Evolutionary conservation across 2,329 filamentous ascomycete species (phyloP).

Genomic region (Colletotrichum orchidophilum): DNA sequence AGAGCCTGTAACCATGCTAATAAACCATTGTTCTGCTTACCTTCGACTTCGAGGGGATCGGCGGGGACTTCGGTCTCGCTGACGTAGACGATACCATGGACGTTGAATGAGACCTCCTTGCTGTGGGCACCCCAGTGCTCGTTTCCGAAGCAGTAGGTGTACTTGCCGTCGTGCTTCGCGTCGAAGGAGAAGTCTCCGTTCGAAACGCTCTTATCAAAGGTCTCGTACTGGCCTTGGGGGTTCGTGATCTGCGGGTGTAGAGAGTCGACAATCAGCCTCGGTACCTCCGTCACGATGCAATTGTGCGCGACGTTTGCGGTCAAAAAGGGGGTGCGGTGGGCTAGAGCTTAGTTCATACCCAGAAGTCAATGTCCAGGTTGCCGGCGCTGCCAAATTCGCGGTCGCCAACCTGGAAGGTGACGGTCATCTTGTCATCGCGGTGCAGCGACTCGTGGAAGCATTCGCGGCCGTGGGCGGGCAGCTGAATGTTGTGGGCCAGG

Average conservation of each 20-base stretch:
- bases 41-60: slow-evolving; percentile 91
- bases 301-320: not conserved
- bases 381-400: slow-evolving; percentile 94
- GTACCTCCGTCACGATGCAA: not conserved
- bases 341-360: slow-evolving; percentile 66
- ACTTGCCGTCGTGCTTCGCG: slow-evolving; percentile 86
- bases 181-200: slow-evolving; percentile 95
- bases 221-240: slow-evolving; percentile 78
- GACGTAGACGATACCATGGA: slow-evolving; percentile 98
- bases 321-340: not conserved
- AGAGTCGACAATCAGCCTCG: slow-evolving; percentile 33
- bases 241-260: slow-evolving; percentile 73
- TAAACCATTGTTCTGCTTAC: slow-evolving; percentile 58
- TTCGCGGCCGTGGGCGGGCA: slow-evolving; percentile 91
- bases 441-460: slow-evolving; percentile 97
- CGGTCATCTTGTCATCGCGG: slow-evolving; percentile 96
- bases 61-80: slow-evolving; percentile 84
- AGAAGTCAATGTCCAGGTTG: slow-evolving; percentile 97
- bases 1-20: not conserved
- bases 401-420: slow-evolving; percentile 98
- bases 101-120: slow-evolving; percentile 99
- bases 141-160: slow-evolving; percentile 98
- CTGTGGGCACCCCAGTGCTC: slow-evolving; percentile 96
- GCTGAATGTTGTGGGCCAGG: slow-evolving; percentile 93
- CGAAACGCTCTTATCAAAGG: slow-evolving; percentile 82